These are phyloP conservation scores for Pythium guiyangense DNA, from an alignment of 352 stramenopile species.

Conservation along the genomic window DNA sequence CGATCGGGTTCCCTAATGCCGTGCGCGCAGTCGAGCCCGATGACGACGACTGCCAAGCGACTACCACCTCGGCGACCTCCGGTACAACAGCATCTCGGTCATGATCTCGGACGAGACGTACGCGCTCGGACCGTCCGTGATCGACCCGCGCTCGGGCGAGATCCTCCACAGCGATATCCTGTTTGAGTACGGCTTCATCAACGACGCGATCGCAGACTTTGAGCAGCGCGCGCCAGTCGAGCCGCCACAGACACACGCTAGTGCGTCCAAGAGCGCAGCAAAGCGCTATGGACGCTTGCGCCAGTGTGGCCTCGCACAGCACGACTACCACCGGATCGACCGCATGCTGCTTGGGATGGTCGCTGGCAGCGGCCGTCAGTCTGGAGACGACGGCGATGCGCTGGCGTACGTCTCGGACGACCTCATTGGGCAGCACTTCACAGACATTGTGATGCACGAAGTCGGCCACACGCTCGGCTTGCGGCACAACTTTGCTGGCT, in stretches of 20 bases:
- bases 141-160: slow-evolving; percentile 78
- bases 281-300: slow-evolving; percentile 10
- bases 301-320: slow-evolving; percentile 39
- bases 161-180: slow-evolving; percentile 86
- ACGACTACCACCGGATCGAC: slow-evolving; percentile 34
- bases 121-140: slow-evolving; percentile 51
- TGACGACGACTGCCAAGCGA: slow-evolving; percentile 71
- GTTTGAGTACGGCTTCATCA: slow-evolving; percentile 86
- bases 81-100: slow-evolving; percentile 85
- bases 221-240: slow-evolving; percentile 35
- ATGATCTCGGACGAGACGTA: slow-evolving; percentile 82
- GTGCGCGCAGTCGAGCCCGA: slow-evolving; percentile 63
- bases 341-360: slow-evolving; percentile 34
- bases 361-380: slow-evolving; percentile 15
- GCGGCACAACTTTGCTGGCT: slow-evolving; percentile 84
- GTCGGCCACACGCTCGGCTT: slow-evolving; percentile 85
- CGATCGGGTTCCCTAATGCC: slow-evolving; percentile 60
- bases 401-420: slow-evolving; percentile 36
- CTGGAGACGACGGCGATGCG: not conserved
- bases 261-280: not conserved
- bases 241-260: slow-evolving; percentile 4
- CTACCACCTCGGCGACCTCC: slow-evolving; percentile 78
- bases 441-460: slow-evolving; percentile 85
- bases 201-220: slow-evolving; percentile 55
- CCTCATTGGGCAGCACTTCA: slow-evolving; percentile 64